Percentiles rank a stretch among this genome's conserved stretches.
Evolutionary conservation across 805 yeast genomes (phyloP).

Genomic region (Suhomyces prunicola): DNA sequence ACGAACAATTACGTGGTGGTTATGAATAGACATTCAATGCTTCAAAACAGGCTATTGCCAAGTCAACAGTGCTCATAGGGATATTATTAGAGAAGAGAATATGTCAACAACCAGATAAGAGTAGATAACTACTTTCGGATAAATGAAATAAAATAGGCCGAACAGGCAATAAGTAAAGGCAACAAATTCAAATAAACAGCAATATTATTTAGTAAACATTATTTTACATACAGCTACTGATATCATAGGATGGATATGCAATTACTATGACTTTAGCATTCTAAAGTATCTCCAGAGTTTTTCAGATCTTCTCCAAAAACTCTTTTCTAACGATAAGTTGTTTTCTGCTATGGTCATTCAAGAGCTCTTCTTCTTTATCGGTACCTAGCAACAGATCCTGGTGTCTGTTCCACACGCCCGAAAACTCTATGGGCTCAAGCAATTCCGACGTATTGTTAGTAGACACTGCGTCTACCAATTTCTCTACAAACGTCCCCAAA

Average conservation of each 20-base stretch:
- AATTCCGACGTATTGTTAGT: neutral
- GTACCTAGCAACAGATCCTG: constrained; percentile 5
- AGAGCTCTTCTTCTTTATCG: constrained; percentile 4
- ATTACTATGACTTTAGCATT: neutral
- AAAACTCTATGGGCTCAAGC: neutral
- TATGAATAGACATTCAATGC: neutral
- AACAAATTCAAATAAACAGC: neutral
- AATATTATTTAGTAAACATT: neutral
- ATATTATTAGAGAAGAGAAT: neutral
- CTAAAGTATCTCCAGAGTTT: no score
- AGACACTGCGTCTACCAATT: neutral
- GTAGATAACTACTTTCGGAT: neutral
- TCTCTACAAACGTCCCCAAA: neutral
- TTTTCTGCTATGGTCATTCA: constrained; percentile 1
- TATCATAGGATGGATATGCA: neutral
- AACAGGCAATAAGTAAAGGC: neutral
- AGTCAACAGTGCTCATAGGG: neutral
- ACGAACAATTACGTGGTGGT: neutral
- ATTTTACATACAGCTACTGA: neutral
- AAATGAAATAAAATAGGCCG: neutral
- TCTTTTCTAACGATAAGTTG: constrained; percentile 5
- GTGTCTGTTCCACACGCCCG: constrained; percentile 1
- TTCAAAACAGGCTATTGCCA: neutral
- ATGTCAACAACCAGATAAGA: neutral
- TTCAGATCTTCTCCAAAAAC: constrained; percentile 3